Evolutionary conservation across 2,329 filamentous ascomycete species (phyloP).

Genomic region (Geosmithia flava): DNA sequence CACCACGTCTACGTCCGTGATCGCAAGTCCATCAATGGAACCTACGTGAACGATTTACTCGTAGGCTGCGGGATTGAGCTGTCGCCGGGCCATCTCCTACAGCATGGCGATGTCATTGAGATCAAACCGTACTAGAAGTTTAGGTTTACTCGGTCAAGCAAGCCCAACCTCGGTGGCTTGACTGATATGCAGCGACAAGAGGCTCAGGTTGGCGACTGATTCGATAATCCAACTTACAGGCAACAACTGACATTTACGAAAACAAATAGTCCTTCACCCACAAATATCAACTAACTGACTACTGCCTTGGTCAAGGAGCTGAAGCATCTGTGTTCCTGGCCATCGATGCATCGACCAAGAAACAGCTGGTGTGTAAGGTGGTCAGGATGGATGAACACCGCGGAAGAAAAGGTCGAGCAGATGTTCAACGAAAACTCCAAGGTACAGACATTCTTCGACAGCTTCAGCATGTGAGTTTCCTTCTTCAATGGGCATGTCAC

Average conservation of each 20-base stretch:
- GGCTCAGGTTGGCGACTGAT: slow-evolving; percentile 13
- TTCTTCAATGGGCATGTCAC: background rate
- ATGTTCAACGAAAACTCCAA: slow-evolving; percentile 25
- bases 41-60: slow-evolving; percentile 32
- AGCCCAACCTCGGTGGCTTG: slow-evolving; percentile 11
- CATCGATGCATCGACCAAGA: slow-evolving; percentile 33
- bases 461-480: slow-evolving; percentile 35
- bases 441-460: slow-evolving; percentile 41
- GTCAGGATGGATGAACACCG: slow-evolving; percentile 31
- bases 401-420: slow-evolving; percentile 8
- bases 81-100: slow-evolving; percentile 32
- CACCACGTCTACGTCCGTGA: slow-evolving; percentile 43
- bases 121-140: slow-evolving; percentile 25
- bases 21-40: slow-evolving; percentile 39
- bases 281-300: slow-evolving; percentile 18
- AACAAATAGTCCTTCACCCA: slow-evolving; percentile 16
- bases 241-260: background rate
- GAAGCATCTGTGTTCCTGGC: slow-evolving; percentile 24
- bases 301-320: slow-evolving; percentile 22
- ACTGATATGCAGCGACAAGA: slow-evolving; percentile 18
- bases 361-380: slow-evolving; percentile 59
- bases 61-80: slow-evolving; percentile 26
- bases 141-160: slow-evolving; percentile 15
- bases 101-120: slow-evolving; percentile 35
- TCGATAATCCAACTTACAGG: too few relatives aligned